Evolutionary conservation across 2,329 filamentous ascomycete genomes (phyloP).

Genomic region (Ophiostoma sp.): DNA sequence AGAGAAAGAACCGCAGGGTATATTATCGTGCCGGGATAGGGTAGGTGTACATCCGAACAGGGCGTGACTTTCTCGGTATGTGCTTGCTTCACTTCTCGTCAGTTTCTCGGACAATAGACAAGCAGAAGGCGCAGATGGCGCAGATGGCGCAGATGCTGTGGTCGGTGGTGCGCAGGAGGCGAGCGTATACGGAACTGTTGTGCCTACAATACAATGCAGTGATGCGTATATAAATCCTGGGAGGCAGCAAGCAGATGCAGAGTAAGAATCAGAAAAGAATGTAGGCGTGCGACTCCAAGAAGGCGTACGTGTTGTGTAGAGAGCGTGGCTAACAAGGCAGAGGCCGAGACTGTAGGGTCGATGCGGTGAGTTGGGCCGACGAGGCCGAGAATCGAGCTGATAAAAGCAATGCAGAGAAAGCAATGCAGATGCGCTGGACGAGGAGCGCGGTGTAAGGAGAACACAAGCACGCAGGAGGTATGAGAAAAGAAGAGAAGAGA

Average conservation of each 20-base stretch:
- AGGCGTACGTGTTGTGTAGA: too few species aligned
- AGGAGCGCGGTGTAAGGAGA: neutral
- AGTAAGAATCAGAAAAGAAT: neutral
- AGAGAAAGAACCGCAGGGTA: neutral
- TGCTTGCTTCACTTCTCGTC: too few species aligned
- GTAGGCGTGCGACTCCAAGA: neutral
- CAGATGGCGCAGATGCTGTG: neutral
- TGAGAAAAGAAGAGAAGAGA: neutral
- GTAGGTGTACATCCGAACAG: neutral
- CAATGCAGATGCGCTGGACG: constrained; percentile 1
- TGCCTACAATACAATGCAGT: neutral
- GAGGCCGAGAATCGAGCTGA: neutral
- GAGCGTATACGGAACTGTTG: too few species aligned
- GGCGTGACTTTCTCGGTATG: neutral
- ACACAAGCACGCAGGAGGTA: too few species aligned
- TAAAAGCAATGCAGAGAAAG: neutral
- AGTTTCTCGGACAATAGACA: too few species aligned
- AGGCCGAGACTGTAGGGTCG: neutral
- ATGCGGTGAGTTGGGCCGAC: neutral
- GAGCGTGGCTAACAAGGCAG: too few species aligned
- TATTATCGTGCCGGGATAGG: constrained; percentile 9
- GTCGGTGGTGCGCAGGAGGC: neutral
- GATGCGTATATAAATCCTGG: neutral
- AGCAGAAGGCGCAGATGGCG: neutral
- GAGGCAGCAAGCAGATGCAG: too few species aligned